Evolutionary conservation across 805 yeast species (phyloP).

Genomic region (Komagataella pseudopastoris): DNA sequence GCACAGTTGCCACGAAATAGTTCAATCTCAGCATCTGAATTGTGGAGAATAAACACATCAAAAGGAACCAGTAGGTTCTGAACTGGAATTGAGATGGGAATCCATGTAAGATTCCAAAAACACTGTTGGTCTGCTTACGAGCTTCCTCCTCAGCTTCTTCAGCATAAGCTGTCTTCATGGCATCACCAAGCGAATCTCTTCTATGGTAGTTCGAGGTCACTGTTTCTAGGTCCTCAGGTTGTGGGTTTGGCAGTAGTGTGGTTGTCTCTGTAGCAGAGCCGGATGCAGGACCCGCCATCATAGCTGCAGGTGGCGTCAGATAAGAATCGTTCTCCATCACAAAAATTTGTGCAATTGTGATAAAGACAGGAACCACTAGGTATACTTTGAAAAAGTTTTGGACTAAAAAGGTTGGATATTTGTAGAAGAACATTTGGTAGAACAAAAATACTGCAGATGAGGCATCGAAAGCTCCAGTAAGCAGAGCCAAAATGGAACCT

Average conservation of each 20-base stretch:
- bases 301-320: slow-evolving; percentile 22
- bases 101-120: slow-evolving; percentile 43
- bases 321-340: slow-evolving; percentile 40
- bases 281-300: not conserved
- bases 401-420: slow-evolving; percentile 22
- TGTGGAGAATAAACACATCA: slow-evolving; percentile 36
- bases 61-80: slow-evolving; percentile 35
- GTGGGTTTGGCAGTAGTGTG: slow-evolving; percentile 3
- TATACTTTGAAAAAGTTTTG: slow-evolving; percentile 31
- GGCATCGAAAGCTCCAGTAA: slow-evolving; percentile 48
- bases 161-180: slow-evolving; percentile 37
- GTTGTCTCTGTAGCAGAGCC: slow-evolving; percentile 5
- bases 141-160: slow-evolving; percentile 30
- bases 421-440: slow-evolving; percentile 26
- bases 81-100: slow-evolving; percentile 33
- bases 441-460: slow-evolving; percentile 40
- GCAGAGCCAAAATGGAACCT: slow-evolving; percentile 36
- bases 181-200: slow-evolving; percentile 33
- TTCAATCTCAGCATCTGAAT: slow-evolving; percentile 44
- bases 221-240: not conserved
- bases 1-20: slow-evolving; percentile 45
- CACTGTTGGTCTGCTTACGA: slow-evolving; percentile 25
- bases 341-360: slow-evolving; percentile 27
- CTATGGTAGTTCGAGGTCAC: not conserved
- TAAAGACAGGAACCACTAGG: slow-evolving; percentile 34